phyloP scores from a whole-genome alignment of 352 stramenopile species.

The Aphanomyces stellatus region DNA sequence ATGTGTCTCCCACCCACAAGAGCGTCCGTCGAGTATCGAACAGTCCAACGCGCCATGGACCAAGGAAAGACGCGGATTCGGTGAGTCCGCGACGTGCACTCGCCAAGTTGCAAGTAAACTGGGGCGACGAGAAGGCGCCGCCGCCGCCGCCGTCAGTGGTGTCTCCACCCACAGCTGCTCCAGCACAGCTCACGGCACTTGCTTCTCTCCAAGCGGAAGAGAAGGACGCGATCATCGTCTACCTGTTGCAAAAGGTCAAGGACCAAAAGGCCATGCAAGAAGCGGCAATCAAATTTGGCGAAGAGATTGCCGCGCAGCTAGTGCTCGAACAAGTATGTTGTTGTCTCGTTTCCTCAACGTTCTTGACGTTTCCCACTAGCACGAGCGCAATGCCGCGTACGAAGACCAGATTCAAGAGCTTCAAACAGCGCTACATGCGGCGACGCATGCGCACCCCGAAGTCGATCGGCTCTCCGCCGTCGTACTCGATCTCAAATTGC shows the following conservation, averaged over 20 bases:
- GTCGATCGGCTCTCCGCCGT: constrained; percentile 32
- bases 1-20: no score
- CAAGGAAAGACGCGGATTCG: no score
- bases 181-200: not conserved
- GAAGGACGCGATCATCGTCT: constrained; percentile 19
- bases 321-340: constrained; percentile 49
- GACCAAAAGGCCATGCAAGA: constrained; percentile 19
- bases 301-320: constrained; percentile 58
- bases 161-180: not conserved
- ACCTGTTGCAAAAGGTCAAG: constrained; percentile 17
- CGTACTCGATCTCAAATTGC: constrained; percentile 34
- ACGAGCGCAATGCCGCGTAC: constrained; percentile 45
- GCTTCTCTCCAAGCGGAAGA: not conserved
- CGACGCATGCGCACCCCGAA: constrained; percentile 39
- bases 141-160: not conserved
- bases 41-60: no score
- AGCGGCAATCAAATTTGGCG: constrained; percentile 29
- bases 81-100: not conserved
- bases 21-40: no score
- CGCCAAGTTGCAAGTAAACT: not conserved
- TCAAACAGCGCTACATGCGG: constrained; percentile 37
- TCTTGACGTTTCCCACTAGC: constrained; percentile 25
- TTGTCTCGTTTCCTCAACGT: not conserved
- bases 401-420: constrained; percentile 33
- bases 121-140: not conserved